Evolutionary conservation across 495 filamentous ascomycete genomes (phyloP), one percentile per base, ranked within the genome.

Genomic region (Polyplosphaeria fusca): DNA sequence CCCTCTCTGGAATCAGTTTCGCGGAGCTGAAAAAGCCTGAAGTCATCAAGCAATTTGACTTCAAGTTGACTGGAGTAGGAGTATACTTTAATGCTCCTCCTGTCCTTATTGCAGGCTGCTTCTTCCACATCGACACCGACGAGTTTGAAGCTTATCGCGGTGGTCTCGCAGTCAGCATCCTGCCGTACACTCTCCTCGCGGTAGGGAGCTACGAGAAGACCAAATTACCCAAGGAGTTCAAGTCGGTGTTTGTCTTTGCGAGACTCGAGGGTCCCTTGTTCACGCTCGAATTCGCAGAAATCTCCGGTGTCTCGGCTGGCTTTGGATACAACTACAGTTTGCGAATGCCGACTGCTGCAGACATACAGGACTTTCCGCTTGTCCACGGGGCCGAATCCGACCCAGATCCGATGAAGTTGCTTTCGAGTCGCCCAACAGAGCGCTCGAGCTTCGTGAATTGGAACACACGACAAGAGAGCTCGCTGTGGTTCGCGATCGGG

Each of bases 251-350:
- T 51, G 50, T 77, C 5, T 77, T 73, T 57, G 70, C 57, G 2
- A 58, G 52, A 4, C 61, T 80, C 0, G 63, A 74, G 9, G 78
- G 78, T 2, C 77, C 77, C 0, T 62, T 79, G n/a, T 40, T 74
- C 2, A 61, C 60, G 0, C 55, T 79, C 5, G 72, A 69, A 27
- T 74, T 73, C 42, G 77, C 73, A 0, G 66, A 67, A 13, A 70
- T 81, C 24, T 52, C 56, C 0, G 70, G 70, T 1, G 41, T 79
- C 18, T 55, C 54, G 0, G 68, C 63, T 18, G 77, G 77, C 0
- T 76, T 79, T 30, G 78, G 78, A 2, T 77, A 76, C 55, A 77
- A 79, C 48, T 66, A 52, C 9, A 43, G 35, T 11, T 46, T 77
- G 0, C 65, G 56, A 4, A 23, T 69, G 18, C 77, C 74, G 2